Evolutionary conservation across 352 stramenopile species (phyloP), one percentile per base, ranked within the genome.

Genomic region (Pythium brachiatum): DNA sequence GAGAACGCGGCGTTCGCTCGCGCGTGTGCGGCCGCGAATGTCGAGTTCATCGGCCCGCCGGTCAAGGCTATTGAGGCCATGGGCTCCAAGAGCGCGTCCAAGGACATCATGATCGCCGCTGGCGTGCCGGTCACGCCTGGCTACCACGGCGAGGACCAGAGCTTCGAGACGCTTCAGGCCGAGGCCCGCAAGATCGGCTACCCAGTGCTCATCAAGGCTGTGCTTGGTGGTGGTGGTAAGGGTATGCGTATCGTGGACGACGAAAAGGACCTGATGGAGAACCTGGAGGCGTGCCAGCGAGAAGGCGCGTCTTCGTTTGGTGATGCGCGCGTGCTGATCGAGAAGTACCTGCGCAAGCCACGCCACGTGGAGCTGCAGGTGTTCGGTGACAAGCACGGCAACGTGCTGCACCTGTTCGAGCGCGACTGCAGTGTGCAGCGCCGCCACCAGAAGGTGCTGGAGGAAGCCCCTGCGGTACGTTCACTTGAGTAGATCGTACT

Each of bases 311-410:
- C 86, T 1, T 95, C 85, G 39, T 98, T 98, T 62, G 91, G 89
- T 48, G 89, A 98, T 66, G 83, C 86, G 31, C 80, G 85, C 53
- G 83, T 98, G 61, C 74, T 98, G 15, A 80, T 98, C 16, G 92
- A 98, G 58, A 97, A 96, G 79, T 98, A 91, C 53, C 55, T 97
- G 50, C 70, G 55, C 41, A 89, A 95, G 27, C 92, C 94, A 4
- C 78, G 93, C 39, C 94, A 98, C 71, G 86, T 98, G 34, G 94
- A 98, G 70, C 71, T 98, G 25, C 94, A 98, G 73, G 75, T 98
- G 34, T 96, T 98, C 58, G 92, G 82, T 26, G 93, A 98, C 73
- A 91, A 86, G 53, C 75, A 94, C 50, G 93, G 91, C 44, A 95
- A 97, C 57, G 79, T 88, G 32, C 79, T 97, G 31, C 80, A 96